Base-by-base conservation (phyloP, 768 basidiomycete genomes). In the Leccinum arenicola region DNA sequence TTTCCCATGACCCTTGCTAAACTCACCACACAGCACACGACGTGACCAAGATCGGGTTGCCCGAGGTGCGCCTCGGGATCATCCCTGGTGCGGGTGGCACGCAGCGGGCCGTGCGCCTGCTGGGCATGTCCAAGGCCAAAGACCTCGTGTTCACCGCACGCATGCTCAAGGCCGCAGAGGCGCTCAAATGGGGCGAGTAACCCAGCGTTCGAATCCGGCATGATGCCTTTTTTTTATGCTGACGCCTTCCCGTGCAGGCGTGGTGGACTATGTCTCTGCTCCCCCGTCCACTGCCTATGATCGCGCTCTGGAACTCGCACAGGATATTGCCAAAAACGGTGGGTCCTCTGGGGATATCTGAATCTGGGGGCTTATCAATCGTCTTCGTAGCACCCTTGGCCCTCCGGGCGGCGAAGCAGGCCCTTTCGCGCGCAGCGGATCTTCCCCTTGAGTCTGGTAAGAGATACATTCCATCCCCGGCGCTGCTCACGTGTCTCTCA, bases 61-160 rank as follows among this genome's bases (percentile, higher is more conserved):
- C 95, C 1, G 93, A 95, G 70, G 88, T 80, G 7, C 75, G 77
- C 33, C 76, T 85, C 80, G 56, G 93, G 86, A 95, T 95, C 57
- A 95, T 95, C 49, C 93, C 93, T 15, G 93, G 93, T 50, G 93
- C 92, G 21, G 93, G 93, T 4, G 93, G 93, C 6, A 95, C 93
- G 1, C 93, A 95, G 66, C 82, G 93, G 29, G 82, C 86, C 4
- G 83, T 91, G 4, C 84, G 93, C 29, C 74, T 95, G 15, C 72
- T 95, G 36, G 93, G 93, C 4, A 72, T 87, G 31, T 81, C 92
- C 33, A 89, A 84, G 70, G 89, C 93, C 6, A 95, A 95, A 70
- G 88, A 91, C 64, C 75, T 95, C 23, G 92, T 95, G 51, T 95
- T 90, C 72, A 93, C 91, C 17, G 90, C 86, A 21, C 83, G 87